Percentiles rank a stretch among this genome's conserved stretches.
phyloP scores from a whole-genome alignment of 495 filamentous ascomycete species.

The Penicillium cinerascens region DNA sequence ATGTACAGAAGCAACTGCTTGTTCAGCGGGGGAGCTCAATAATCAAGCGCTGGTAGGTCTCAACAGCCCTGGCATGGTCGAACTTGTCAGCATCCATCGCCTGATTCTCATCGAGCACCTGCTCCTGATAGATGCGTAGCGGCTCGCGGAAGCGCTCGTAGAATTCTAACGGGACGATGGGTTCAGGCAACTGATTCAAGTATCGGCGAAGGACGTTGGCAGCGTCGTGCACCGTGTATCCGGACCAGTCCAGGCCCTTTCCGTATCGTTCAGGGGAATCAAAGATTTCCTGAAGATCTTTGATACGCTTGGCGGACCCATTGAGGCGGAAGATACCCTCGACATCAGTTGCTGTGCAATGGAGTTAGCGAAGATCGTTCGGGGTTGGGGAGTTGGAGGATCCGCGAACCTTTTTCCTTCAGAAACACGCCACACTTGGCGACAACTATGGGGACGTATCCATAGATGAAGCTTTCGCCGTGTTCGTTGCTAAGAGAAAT shows the following conservation, averaged over 20 bases:
- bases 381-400: slow-evolving; percentile 1
- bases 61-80: slow-evolving; percentile 72
- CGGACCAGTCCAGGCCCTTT: slow-evolving; percentile 94
- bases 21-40: slow-evolving; percentile 91
- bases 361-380: slow-evolving; percentile 7
- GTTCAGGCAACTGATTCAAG: slow-evolving; percentile 88
- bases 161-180: slow-evolving; percentile 91
- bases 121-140: slow-evolving; percentile 69
- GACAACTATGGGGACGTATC: slow-evolving; percentile 97
- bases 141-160: slow-evolving; percentile 90
- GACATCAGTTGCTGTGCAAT: slow-evolving; percentile 77
- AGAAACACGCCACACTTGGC: slow-evolving; percentile 97
- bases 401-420: slow-evolving; percentile 86
- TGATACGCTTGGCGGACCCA: slow-evolving; percentile 97
- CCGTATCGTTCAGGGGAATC: slow-evolving; percentile 95
- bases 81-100: slow-evolving; percentile 51
- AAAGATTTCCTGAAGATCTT: slow-evolving; percentile 87
- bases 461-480: slow-evolving; percentile 94
- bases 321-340: slow-evolving; percentile 97
- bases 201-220: slow-evolving; percentile 95
- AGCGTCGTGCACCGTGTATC: slow-evolving; percentile 98
- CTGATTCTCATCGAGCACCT: slow-evolving; percentile 41
- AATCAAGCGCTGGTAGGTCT: slow-evolving; percentile 82
- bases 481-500: slow-evolving; percentile 91
- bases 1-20: slow-evolving; percentile 95